These are phyloP conservation scores for Anisogramma anomala DNA, from an alignment of 2,329 filamentous ascomycete genomes.

Conservation along the genomic window DNA sequence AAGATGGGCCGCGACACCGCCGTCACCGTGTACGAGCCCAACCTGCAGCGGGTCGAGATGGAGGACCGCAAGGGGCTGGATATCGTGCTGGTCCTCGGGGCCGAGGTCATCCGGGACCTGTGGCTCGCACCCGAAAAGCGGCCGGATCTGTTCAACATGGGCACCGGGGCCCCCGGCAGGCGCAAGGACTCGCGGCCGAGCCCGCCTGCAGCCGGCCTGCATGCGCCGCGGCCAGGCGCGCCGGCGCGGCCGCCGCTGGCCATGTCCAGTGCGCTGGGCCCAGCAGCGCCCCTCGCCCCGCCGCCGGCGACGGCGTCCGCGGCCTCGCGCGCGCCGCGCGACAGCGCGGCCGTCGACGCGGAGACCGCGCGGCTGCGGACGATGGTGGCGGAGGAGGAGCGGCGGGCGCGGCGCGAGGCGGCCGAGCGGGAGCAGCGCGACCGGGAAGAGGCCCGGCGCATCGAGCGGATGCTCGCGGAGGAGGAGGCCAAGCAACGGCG, in stretches of 20 bases:
- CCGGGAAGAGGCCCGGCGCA: conserved; percentile 41
- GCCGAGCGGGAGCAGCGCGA: conserved; percentile 45
- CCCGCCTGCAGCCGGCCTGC: conserved; percentile 16
- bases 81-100: conserved; percentile 57
- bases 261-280: conserved; percentile 32
- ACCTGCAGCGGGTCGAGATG: conserved; percentile 78
- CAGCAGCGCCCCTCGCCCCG: conserved; percentile 11
- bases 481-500: conserved; percentile 51
- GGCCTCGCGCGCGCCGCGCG: conserved; percentile 24
- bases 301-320: conserved; percentile 35
- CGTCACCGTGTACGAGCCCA: conserved; percentile 86
- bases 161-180: conserved; percentile 28
- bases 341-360: conserved; percentile 41
- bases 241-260: conserved; percentile 22
- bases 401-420: conserved; percentile 34
- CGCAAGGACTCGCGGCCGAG: conserved; percentile 35
- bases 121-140: conserved; percentile 44
- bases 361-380: conserved; percentile 62
- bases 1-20: conserved; percentile 50
- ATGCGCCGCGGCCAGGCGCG: conserved; percentile 30
- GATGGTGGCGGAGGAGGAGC: conserved; percentile 41
- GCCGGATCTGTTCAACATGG: conserved; percentile 68
- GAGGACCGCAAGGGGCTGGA: conserved; percentile 92
- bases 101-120: conserved; percentile 54
- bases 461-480: conserved; percentile 53